A percentile compares a stretch with the other conserved stretches of the same genome.
Evolutionary conservation across 2,329 filamentous ascomycete genomes (phyloP).

Genomic region (Talaromyces sp.): DNA sequence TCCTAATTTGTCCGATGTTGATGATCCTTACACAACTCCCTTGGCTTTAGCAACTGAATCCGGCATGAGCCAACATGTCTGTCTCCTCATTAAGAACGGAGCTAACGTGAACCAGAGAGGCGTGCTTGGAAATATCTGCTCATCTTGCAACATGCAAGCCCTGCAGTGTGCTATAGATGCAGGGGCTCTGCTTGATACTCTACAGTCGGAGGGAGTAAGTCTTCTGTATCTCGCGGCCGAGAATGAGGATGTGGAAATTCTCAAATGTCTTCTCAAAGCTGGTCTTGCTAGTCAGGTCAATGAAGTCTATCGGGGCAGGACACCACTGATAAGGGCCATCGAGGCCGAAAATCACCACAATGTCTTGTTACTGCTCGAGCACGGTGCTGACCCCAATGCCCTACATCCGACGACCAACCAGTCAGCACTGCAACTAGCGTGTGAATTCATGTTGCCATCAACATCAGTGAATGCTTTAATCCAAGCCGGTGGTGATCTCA

Average conservation of each 20-base stretch:
- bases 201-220: not conserved
- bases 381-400: not conserved
- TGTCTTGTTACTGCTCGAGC: not conserved
- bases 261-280: not conserved
- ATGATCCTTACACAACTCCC: not conserved
- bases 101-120: not conserved
- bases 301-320: not conserved
- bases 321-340: not conserved
- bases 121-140: not conserved
- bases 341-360: not conserved
- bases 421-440: not conserved
- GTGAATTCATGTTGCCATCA: not conserved
- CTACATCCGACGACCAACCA: not conserved
- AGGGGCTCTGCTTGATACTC: not conserved
- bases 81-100: not conserved
- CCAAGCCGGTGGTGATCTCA: not conserved
- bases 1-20: not conserved
- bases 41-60: not conserved
- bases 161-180: not conserved
- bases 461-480: not conserved
- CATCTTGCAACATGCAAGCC: not conserved
- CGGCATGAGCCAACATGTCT: not conserved
- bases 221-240: not conserved
- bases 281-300: not conserved
- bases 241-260: not conserved